Evolutionary conservation across 73 alveolate genomes (phyloP).

Genomic region (Paramecium sexaurelia): DNA sequence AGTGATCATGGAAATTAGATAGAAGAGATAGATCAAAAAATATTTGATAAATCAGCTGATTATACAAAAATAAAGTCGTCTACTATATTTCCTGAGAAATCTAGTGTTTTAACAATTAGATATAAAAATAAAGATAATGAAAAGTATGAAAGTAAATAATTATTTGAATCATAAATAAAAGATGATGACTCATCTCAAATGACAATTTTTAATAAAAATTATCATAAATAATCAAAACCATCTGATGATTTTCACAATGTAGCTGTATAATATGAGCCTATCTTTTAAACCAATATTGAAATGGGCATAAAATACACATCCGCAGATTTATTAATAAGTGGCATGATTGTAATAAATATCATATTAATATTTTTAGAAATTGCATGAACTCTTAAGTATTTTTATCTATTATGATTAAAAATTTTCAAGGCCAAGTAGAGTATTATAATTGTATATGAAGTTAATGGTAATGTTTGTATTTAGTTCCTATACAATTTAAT

Average conservation of each 20-base stretch:
- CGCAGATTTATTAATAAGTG: neutral
- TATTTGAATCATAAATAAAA: neutral
- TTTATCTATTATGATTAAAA: neutral
- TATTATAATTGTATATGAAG: neutral
- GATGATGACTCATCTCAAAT: neutral
- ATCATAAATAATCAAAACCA: neutral
- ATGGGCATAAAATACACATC: neutral
- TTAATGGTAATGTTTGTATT: constrained; percentile 17
- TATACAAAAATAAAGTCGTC: neutral
- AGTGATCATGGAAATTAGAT: neutral
- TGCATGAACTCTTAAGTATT: neutral
- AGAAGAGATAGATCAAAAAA: neutral
- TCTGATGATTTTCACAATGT: neutral
- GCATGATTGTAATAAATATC: neutral
- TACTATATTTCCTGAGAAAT: neutral
- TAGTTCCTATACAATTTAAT: neutral
- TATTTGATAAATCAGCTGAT: neutral
- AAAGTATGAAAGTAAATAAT: neutral
- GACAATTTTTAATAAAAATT: neutral
- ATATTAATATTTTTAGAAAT: neutral
- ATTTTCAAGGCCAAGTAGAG: constrained; percentile 26
- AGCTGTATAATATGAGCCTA: constrained; percentile 24
- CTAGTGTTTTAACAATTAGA: neutral
- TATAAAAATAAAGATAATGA: neutral
- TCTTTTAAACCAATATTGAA: neutral